Base-by-base conservation (phyloP, 441 rosid genomes). In the Lepidium campestre region DNA sequence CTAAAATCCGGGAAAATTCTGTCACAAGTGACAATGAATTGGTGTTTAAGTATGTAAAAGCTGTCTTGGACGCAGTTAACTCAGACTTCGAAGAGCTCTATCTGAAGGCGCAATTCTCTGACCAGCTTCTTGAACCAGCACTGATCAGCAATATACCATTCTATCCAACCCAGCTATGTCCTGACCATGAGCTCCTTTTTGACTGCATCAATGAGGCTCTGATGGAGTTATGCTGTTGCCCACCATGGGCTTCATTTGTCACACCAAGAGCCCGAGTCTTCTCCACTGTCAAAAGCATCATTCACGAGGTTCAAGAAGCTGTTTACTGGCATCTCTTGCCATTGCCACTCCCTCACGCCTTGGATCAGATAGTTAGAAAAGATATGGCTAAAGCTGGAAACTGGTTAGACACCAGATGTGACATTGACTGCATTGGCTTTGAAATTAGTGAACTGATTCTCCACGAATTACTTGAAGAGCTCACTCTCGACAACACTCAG, bases 151-250 rank as follows among this genome's bases (percentile, higher is more conserved):
- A 83, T 67, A 76, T 83, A 54, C 82, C 88, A 49, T 82, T 81
- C 82, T 78, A 41, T 34, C 81, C 85, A 45, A 80, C 73, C 80
- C 81, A 81, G 76, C 86, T 88, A 73, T 84, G 89, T 60, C 71
- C 55, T 37, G 90, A 84, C 68, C 84, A 80, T 59, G 79, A 82
- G 68, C 93, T 91, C 22, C 81, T 91, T 61, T 91, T 94, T 71
- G 93, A 89, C 75, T 81, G 85, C 69, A 82, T 91, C 58, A 84
- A 85, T 32, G 99, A 94, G 75, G 91, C 80, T 78, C 85, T 94
- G 41, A 50, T 85, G 77, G 96, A 88, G 78, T 73, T 86, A 39
- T 84, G 77, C 37, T 85, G 89, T 67, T 81, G 79, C 74, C 83
- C 84, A 54, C 89, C 87, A 13, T 85, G 90, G 78, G 72, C 79